Evolutionary conservation across 2,329 filamentous ascomycete species (phyloP), one percentile per base, ranked within the genome.

Genomic region (Colletotrichum sp.): DNA sequence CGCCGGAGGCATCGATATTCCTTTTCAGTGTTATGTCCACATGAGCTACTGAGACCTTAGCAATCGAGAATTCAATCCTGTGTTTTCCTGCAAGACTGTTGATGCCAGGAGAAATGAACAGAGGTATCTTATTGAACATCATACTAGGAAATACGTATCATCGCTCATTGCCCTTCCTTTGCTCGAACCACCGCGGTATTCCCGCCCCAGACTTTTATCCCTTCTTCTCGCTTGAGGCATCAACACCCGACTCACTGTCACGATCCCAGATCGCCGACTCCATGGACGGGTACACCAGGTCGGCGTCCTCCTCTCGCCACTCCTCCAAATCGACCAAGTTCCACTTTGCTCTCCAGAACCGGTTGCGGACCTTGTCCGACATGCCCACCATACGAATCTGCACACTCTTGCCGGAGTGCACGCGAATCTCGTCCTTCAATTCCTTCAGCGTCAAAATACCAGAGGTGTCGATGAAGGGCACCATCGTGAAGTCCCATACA

Each of bases 391-490:
- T 89, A 1, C 90, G 81, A 6, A 92, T 79, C 72, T 90, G 86
- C 0, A 88, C 83, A 0, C 81, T 80, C 8, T 85, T 81, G 0
- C 90, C 90, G 0, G 86, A 87, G 71, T 90, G 92, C 30, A 85
- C 85, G 25, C 85, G 83, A 7, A 92, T 78, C 78, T 91, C 89
- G 19, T 82, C 82, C 25, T 88, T 84, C n/a, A 92, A 81, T 34
- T 88, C 88, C 66, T 85, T 84, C 9, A 92, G 80, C 16, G 90
- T 87, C 0, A 85, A 83, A 7, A 90, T 84, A 0, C 88, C 90
- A 0, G 90, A 92, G 0, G 87, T 86, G 73, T 92, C 90, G 13
- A 90, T 85, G 76, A 90, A 89, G 16, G 88, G 88, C 19, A 90
- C 88, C 74, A 87, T 86, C 2, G 82, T 82, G 70, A 92, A 89